Conservation (phyloP, 192 early-diverging fungal species). For the Entomortierella beljakovae region DNA sequence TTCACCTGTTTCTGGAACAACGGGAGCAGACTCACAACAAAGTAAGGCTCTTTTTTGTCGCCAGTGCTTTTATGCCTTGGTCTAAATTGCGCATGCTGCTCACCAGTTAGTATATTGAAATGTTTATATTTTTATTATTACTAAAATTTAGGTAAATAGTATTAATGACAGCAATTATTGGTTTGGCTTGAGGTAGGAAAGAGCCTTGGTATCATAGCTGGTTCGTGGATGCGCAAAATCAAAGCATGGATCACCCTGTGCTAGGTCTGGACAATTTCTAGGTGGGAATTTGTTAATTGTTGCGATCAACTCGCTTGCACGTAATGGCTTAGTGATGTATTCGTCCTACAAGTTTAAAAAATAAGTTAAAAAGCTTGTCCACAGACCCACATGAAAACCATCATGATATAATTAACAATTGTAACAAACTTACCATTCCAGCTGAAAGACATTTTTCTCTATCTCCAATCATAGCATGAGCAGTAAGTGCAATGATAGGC, state of each 20-base stretch:
- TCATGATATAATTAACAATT: background rate
- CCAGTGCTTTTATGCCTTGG: too few relatives aligned
- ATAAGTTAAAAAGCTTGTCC: constrained; percentile 1
- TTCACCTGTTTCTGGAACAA: too few relatives aligned
- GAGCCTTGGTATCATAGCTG: constrained; percentile 1
- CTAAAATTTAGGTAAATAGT: too few relatives aligned
- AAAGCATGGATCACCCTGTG: constrained; percentile 28
- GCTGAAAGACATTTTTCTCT: constrained; percentile 85
- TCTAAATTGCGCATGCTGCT: too few relatives aligned
- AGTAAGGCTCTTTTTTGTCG: too few relatives aligned
- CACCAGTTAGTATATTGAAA: too few relatives aligned
- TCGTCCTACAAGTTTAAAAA: constrained; percentile 57
- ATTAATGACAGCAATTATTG: too few relatives aligned
- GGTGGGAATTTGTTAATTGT: constrained; percentile 75
- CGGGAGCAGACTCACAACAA: too few relatives aligned
- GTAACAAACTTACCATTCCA: constrained; percentile 77
- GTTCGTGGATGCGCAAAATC: constrained; percentile 25
- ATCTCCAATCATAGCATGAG: constrained; percentile 91
- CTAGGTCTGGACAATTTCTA: constrained; percentile 46
- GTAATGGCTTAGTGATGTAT: constrained; percentile 72
- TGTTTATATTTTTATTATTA: too few relatives aligned
- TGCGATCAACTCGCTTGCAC: constrained; percentile 71
- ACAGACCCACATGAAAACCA: background rate
- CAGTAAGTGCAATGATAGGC: constrained; percentile 89
- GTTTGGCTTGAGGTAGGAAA: background rate